phyloP scores from a whole-genome alignment of 1,284 basidiomycete genomes.

The Tylopilus orsonianus region DNA sequence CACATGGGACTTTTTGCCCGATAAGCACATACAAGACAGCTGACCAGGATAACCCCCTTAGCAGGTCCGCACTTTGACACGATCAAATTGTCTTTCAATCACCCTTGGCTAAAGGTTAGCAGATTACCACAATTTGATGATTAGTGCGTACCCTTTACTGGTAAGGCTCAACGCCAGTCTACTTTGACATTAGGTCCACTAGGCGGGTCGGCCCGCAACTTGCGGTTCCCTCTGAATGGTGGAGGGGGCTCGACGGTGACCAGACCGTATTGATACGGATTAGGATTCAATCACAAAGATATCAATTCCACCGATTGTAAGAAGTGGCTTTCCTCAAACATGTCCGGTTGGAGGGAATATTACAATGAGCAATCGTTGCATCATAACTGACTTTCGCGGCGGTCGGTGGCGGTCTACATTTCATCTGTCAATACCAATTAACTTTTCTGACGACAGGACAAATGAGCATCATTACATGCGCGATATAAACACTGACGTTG shows the following conservation, averaged over 20 bases:
- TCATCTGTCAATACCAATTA: conserved; percentile 6
- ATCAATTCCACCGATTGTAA: neutral
- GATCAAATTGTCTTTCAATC: conserved; percentile 2
- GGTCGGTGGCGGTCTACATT: conserved; percentile 7
- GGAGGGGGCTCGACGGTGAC: conserved; percentile 1
- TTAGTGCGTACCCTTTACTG: conserved; percentile 5
- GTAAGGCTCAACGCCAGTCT: conserved; percentile 4
- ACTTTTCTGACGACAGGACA: conserved; percentile 12
- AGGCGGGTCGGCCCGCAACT: neutral
- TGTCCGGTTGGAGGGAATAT: neutral
- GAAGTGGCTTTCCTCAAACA: neutral
- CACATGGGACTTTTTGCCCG: conserved; percentile 9
- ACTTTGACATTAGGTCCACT: neutral
- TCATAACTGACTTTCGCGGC: neutral
- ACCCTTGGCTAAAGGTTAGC: conserved; percentile 21
- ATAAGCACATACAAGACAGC: conserved; percentile 29
- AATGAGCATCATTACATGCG: neutral
- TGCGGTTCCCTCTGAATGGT: neutral
- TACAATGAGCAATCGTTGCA: too few species aligned
- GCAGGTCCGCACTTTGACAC: conserved; percentile 16
- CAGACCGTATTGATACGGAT: conserved; percentile 7
- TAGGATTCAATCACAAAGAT: neutral
- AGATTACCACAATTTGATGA: conserved; percentile 3
- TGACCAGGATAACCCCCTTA: conserved; percentile 28
- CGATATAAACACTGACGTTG: neutral